Evolutionary conservation across 345 rosid species (phyloP).

Genomic region (Lumnitzera littorea): DNA sequence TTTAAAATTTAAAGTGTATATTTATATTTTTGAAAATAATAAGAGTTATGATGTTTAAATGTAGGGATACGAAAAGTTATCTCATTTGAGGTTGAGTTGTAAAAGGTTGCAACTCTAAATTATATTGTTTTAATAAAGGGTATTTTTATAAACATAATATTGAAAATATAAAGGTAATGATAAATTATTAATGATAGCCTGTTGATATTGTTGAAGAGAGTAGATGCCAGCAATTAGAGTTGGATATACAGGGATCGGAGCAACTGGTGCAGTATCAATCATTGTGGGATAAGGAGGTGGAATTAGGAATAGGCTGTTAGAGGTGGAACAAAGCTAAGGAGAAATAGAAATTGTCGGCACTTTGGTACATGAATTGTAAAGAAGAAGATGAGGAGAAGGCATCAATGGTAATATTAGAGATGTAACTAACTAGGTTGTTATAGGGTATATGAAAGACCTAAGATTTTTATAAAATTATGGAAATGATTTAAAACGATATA

Average conservation of each 20-base stretch:
- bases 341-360: constrained; percentile 14
- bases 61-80: too few species aligned
- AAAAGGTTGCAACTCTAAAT: too few species aligned
- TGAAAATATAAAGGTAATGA: background rate
- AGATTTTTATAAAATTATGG: too few species aligned
- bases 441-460: too few species aligned
- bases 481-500: too few species aligned
- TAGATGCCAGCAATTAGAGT: constrained; percentile 50
- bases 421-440: too few species aligned
- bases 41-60: too few species aligned
- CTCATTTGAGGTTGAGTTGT: too few species aligned
- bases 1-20: too few species aligned
- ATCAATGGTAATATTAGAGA: constrained; percentile 3
- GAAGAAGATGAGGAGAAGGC: constrained; percentile 9
- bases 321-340: constrained; percentile 18
- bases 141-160: too few species aligned
- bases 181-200: constrained; percentile 25
- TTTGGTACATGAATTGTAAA: constrained; percentile 14
- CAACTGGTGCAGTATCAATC: constrained; percentile 14
- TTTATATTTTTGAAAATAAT: too few species aligned
- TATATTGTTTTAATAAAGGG: too few species aligned
- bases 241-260: constrained; percentile 14
- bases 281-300: constrained; percentile 7
- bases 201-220: constrained; percentile 73
- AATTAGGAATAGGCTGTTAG: constrained; percentile 12